These are phyloP conservation scores for Sclerotinia sclerotiorum DNA, from an alignment of 2,329 filamentous ascomycete species.

Conservation along the genomic window DNA sequence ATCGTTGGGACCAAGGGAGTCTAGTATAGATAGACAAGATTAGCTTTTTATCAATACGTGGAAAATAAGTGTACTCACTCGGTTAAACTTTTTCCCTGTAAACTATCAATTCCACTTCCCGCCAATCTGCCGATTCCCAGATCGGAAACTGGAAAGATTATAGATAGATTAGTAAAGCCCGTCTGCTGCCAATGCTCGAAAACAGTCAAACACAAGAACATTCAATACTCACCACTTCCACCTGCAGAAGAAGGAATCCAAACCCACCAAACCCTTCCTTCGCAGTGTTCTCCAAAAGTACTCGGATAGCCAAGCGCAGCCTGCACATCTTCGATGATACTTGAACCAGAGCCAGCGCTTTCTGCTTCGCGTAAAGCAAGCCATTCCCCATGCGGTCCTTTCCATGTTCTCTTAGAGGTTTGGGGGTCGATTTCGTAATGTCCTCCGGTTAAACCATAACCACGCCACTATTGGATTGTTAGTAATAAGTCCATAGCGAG, in stretches of 20 bases:
- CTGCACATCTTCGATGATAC: too few species aligned
- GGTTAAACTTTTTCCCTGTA: not conserved
- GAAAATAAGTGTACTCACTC: not conserved
- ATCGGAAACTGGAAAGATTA: not conserved
- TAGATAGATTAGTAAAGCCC: not conserved
- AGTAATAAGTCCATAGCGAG: not conserved
- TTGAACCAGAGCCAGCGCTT: not conserved
- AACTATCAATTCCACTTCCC: not conserved
- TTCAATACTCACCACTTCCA: conserved; percentile 2
- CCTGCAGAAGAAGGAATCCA: conserved; percentile 1
- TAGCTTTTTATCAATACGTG: not conserved
- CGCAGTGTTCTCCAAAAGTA: not conserved
- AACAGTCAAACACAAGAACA: not conserved
- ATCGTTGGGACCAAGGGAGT: not conserved
- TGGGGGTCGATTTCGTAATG: not conserved
- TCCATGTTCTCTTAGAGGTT: not conserved
- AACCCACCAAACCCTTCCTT: not conserved
- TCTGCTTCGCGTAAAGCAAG: not conserved
- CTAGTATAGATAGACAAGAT: not conserved
- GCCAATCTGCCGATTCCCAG: not conserved
- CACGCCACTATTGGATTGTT: not conserved
- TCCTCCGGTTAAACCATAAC: not conserved
- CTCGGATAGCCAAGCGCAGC: too few species aligned
- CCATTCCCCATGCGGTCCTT: not conserved
- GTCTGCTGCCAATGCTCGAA: too few species aligned